Base-by-base conservation (phyloP, 2,329 filamentous ascomycete genomes). In the Aspergillus caelatus region DNA sequence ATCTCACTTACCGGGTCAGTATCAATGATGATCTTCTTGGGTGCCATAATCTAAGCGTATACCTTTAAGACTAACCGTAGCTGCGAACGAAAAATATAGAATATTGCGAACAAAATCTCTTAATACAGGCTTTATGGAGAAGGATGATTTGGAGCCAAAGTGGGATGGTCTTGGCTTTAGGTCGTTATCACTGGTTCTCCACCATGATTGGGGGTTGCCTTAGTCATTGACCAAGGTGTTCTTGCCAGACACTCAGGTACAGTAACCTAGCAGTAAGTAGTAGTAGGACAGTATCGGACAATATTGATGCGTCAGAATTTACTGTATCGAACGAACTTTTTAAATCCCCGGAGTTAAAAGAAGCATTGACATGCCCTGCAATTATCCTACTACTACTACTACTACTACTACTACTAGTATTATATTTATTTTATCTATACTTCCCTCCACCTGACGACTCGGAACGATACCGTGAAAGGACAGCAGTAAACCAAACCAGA, bases 1-100 rank as follows among this genome's bases (percentile, higher is more conserved):
- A n/a, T 30, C 19, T 14, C 5, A 64, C 77, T 69, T 83, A 92
- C 94, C 81, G 94, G 94, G 76, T 98, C 95, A 2, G 94, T 98
- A 75, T 99, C 95, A 72, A 99, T 95, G 72, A 99, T 97, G 70
- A 99, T 89, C 72, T 90, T 89, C 72, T 87, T 88, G 36, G 62
- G 54, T 3, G 62, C 45, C 64, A 66, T 68, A 19, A 11, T 55
- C 19, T 36, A 54, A 34, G 50, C 32, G 4, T 32, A 4, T 21
- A 10, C 14, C 5, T 21, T 26, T 9, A 36, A 14, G n/a, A 36
- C 10, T 3, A 36, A 32, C 30, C 2, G 6, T 36, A 19, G 23
- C 10, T 21, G 21, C 7, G 19, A 54, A 54, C 32, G 21, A 36
- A 36, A 26, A 14, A 36, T 12, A 54, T 28, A 19, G 16, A 52